Base-by-base conservation (phyloP, 305 asterid genomes). In the Solanum hybrid region DNA sequence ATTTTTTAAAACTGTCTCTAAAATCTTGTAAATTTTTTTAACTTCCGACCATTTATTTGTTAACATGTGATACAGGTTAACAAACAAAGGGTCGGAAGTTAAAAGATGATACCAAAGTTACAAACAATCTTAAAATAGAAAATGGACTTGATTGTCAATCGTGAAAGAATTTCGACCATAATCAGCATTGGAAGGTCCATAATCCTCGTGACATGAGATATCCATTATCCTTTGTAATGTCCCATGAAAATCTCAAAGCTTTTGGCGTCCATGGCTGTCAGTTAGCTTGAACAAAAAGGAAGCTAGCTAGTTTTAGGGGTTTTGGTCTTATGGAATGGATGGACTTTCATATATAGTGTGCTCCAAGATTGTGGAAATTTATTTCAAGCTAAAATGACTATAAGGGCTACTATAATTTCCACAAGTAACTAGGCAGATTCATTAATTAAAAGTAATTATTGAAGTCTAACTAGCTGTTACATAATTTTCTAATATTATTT, bases 1-100 rank as follows among this genome's bases (percentile, higher is more conserved):
- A 15, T 51, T 7, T 51, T 51, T 1, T 51, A 15, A 51, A 15
- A 51, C 1, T 15, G 7, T 51, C 9, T 15, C 2, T 51, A 13
- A 15, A 51, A 14, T 51, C 2, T 2, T 2, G 64, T 51, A 51
- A 14, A 0, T 0, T 2, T 15, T 51, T 51, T 51, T 0, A 6
- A 2, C 9, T 51, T 51, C 0, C 9, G 1, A 51, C 4, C 22
- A 15, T 51, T 51, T 51, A 51, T 51, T 51, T 51, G 66, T 51
- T 51, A 51, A 51, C 66, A 51, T 51, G 9, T 51, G 66, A 51
- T 51, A 51, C n/a, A 51, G 2, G 66, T 51, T 51, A 51, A 15
- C n/a, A 15, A 51, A 17, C n/a, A 51, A 51, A 51, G n/a, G 9
- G 2, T 51, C 9, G 2, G 10, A 51, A 51, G 66, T 51, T 15